Evolutionary conservation across 768 basidiomycete species (phyloP), one percentile per base, ranked within the genome.

Genomic region (Paxillus rubicundulus): DNA sequence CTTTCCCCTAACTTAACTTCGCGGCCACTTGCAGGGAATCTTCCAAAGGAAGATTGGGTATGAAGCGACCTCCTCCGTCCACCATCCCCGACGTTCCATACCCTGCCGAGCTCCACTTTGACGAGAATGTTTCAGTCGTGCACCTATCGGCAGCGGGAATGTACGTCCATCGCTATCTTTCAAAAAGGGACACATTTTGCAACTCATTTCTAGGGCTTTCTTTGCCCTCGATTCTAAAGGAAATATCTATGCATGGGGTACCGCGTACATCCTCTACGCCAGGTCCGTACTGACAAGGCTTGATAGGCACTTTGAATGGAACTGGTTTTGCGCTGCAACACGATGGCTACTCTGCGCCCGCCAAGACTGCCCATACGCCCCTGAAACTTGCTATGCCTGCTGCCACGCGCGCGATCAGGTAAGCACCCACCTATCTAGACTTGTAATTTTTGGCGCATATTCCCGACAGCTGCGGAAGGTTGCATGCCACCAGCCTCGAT

Each of bases 161-260:
- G 92, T 89, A 61, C 56, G 83, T 70, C 30, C 24, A 47, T 49
- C 41, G 5, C 36, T 37, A 30, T 45, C 39, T 43, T 20, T 45
- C 36, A 32, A 54, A 54, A 47, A 21, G 28, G 43, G 45, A 45
- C 42, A 53, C 44, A 27, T 49, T 50, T 38, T 9, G 28, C 37
- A 32, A 21, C 32, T n/a, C 27, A 32, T 44, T 38, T 48, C 20
- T 53, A 93, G 90, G 90, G 89, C 86, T 30, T 95, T 92, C 69
- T 87, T 92, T 61, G 91, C 89, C 2, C 70, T 95, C 37, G 89
- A 93, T 67, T 84, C 88, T 1, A 67, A 79, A 45, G 92, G 92
- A 7, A 69, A 72, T 30, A 70, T 95, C 20, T 78, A 85, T 61
- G 85, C 85, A n/a, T 95, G 92, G 90, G 93, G 90, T 89, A 53